Evolutionary conservation across 495 filamentous ascomycete species (phyloP), one percentile per base, ranked within the genome.

Genomic region (Penicillium manginii): DNA sequence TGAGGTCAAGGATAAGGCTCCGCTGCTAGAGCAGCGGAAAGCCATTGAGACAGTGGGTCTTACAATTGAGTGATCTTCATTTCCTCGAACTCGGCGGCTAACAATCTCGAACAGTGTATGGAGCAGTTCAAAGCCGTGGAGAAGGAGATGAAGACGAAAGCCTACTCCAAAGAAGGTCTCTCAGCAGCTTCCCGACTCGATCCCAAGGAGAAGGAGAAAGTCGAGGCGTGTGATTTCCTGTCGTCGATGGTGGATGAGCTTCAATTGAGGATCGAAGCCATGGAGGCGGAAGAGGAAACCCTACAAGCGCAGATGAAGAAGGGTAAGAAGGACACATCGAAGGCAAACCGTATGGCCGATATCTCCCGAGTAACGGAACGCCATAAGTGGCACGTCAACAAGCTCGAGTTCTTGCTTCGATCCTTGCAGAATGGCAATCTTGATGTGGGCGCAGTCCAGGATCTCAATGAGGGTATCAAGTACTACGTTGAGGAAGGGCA

Each of bases 141-240:
- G 77, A 98, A 98, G 80, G 94, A 97, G 73, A 98, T 98, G 93
- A 98, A 98, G 79, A 98, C 94, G 48, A 98, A 98, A 76, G 93
- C 94, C 56, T 98, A 96, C 73, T 98, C 96, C 39, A 98, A 98
- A 82, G 96, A 97, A 75, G 94, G 94, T 35, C 76, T 98, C 46
- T 91, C 88, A 43, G 88, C 92, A 47, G 91, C 91, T 2, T 88
- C 92, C 47, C 93, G 96, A 72, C 81, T 98, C 43, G 94, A 98
- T 76, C 94, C 94, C 2, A 94, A 89, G 68, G 93, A 97, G 69
- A 91, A 93, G 71, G 92, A 94, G 69, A 96, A 96, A 74, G 74
- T 87, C 48, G 93, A 98, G 61, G 78, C 88, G 18, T 83, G 85
- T 77, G 87, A 96, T 29, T 98, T 97, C 74, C 78, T 98, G 15